Conservation (phyloP, 139 green algal genomes). For the Picochlorum sp. region DNA sequence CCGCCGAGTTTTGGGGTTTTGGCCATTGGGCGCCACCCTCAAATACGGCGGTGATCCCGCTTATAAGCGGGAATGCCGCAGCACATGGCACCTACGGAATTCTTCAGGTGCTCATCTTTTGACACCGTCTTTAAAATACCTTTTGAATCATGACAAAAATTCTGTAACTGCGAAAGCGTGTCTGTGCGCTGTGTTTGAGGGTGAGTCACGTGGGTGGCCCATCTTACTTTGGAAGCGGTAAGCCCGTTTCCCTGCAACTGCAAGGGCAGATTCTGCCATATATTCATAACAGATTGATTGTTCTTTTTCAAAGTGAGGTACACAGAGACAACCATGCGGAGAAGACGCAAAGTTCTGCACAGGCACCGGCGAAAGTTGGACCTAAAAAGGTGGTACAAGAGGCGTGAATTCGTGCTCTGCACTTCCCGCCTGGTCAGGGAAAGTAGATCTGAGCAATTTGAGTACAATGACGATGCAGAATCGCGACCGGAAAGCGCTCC, state of each 20-base stretch:
- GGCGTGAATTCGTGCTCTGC: constrained; percentile 5
- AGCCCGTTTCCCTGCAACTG: constrained; percentile 1
- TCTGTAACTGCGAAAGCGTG: background rate
- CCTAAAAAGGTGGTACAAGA: constrained; percentile 2
- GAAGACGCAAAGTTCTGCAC: constrained; percentile 4
- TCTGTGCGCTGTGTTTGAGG: constrained; percentile 1
- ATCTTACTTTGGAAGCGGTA: constrained; percentile 5
- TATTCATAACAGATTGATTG: background rate
- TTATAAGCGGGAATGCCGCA: too few relatives aligned
- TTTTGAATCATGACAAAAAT: background rate
- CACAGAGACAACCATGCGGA: constrained; percentile 1
- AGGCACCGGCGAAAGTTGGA: constrained; percentile 4
- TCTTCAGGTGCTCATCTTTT: too few relatives aligned
- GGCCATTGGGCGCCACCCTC: too few relatives aligned
- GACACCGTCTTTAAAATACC: too few relatives aligned
- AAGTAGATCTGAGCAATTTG: constrained; percentile 4
- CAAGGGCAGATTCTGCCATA: constrained; percentile 5
- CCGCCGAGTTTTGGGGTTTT: too few relatives aligned
- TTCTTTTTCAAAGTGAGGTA: constrained; percentile 4
- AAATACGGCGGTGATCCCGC: too few relatives aligned
- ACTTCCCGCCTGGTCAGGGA: background rate
- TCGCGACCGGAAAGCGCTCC: constrained; percentile 1
- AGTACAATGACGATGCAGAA: background rate
- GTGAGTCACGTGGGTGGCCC: background rate
- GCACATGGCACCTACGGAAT: too few relatives aligned